phyloP scores from a whole-genome alignment of 306 rosid genomes.

The Pterocarpus santalinus region DNA sequence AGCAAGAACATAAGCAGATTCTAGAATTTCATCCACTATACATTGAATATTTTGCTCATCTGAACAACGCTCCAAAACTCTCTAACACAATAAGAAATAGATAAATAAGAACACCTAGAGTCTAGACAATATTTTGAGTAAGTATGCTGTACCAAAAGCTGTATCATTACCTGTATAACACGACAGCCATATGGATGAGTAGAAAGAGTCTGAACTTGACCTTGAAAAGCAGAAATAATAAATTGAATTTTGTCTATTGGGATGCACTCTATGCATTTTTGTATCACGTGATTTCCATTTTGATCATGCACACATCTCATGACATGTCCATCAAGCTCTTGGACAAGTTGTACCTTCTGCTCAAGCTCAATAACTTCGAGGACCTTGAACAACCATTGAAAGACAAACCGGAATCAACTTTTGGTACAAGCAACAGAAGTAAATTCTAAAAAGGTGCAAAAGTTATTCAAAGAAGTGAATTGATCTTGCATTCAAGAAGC shows the following conservation, averaged over 20 bases:
- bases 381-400: constrained; percentile 53
- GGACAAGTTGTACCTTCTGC: constrained; percentile 63
- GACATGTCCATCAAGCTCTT: constrained; percentile 75
- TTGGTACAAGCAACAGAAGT: no score
- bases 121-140: constrained; percentile 8
- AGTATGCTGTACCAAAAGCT: constrained; percentile 20
- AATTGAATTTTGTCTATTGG: constrained; percentile 64
- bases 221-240: constrained; percentile 65
- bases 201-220: constrained; percentile 64
- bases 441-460: background rate
- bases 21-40: constrained; percentile 70
- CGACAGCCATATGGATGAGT: constrained; percentile 85
- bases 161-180: constrained; percentile 69
- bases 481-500: background rate
- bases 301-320: constrained; percentile 78
- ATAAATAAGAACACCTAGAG: constrained; percentile 13
- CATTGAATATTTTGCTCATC: constrained; percentile 60
- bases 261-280: constrained; percentile 74
- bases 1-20: constrained; percentile 65
- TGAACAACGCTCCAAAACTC: constrained; percentile 77
- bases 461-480: background rate
- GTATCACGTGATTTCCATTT: constrained; percentile 84
- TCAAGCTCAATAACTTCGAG: constrained; percentile 71
- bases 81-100: constrained; percentile 48
- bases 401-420: background rate